Base-by-base conservation (phyloP, 2,329 filamentous ascomycete species). In the Amauroascus verrucosus region DNA sequence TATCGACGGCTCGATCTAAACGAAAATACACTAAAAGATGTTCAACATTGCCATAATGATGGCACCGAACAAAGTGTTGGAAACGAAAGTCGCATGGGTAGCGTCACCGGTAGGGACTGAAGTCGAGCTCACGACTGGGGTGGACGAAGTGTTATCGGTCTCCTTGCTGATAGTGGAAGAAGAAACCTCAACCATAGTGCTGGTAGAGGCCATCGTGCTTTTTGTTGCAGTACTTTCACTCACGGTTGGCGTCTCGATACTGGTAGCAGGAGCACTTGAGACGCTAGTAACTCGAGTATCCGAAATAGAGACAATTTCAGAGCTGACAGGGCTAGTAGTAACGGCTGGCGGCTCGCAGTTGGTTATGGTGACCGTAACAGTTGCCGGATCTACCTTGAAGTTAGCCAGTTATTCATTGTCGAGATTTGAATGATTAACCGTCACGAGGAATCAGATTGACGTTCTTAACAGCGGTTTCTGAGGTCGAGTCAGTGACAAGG, bases 301-400 rank as follows among this genome's bases (percentile, higher is more conserved):
- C 30, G 52, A 20, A 14, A 20, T 13, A 8, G 40, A 43, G 2
- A 38, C 35, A 35, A 14, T 40, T 4, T 18, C 37, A 13, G 18
- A 6, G 16, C 9, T 45, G 41, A 20, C 6, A 22, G 24, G 22
- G 30, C 28, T 9, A 8, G 38, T 26, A 2, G 52, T 22, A 30
- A 35, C 26, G 38, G 45, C 6, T 6, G 4, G 33, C 24, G 38
- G 20, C 38, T 43, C 48, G 26, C 55, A 54, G 16, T 54, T 26
- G 22, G 62, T 65, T n/a, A 60, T 57, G 14, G 62, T 64, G 16
- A 61, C 51, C 14, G 62, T 64, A 7, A 63, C 57, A 16, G 58
- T 59, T 33, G 51, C 54, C 30, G 33, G 16, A 6, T 41, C 57
- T 57, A 13, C 30, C 2, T 3, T 28, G 7, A 14, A 28, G 32